Conservation (phyloP, 352 stramenopile species). For the Pythium insidiosum region DNA sequence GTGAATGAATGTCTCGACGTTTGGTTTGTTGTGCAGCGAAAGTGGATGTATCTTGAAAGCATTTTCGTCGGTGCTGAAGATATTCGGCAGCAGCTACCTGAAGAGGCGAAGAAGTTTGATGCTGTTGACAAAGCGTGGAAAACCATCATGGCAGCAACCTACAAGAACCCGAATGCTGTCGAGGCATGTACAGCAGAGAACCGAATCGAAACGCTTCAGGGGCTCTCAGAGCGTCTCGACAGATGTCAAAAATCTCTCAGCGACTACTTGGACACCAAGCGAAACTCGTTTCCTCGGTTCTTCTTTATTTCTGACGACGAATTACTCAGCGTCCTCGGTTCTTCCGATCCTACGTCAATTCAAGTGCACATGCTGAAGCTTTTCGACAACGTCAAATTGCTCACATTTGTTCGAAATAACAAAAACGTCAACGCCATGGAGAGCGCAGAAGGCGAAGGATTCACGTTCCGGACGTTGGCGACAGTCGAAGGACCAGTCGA, state of each 20-base stretch:
- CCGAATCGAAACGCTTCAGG: conserved; percentile 83
- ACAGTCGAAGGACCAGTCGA: conserved; percentile 89
- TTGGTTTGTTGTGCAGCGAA: conserved; percentile 91
- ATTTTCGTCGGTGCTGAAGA: conserved; percentile 93
- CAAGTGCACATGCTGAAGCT: conserved; percentile 94
- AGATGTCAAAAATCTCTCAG: conserved; percentile 88
- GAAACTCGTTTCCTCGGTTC: conserved; percentile 90
- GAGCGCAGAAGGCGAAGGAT: conserved; percentile 88
- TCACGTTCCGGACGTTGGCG: conserved; percentile 70
- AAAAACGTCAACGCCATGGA: conserved; percentile 88
- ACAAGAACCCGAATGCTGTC: conserved; percentile 89
- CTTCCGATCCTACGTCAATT: conserved; percentile 88
- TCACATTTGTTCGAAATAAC: conserved; percentile 86
- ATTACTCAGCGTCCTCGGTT: conserved; percentile 86
- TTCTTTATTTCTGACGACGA: conserved; percentile 95
- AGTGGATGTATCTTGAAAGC: conserved; percentile 95
- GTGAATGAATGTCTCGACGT: conserved; percentile 90
- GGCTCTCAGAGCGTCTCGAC: conserved; percentile 83
- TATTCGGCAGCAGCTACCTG: conserved; percentile 89
- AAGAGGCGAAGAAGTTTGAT: conserved; percentile 93
- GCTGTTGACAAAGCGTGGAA: conserved; percentile 91
- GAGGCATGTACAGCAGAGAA: conserved; percentile 87
- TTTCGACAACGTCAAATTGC: conserved; percentile 92
- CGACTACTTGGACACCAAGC: conserved; percentile 88
- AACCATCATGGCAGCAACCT: conserved; percentile 87